phyloP scores from a whole-genome alignment of 1,284 basidiomycete species.

The Salmacisia buchloeana region DNA sequence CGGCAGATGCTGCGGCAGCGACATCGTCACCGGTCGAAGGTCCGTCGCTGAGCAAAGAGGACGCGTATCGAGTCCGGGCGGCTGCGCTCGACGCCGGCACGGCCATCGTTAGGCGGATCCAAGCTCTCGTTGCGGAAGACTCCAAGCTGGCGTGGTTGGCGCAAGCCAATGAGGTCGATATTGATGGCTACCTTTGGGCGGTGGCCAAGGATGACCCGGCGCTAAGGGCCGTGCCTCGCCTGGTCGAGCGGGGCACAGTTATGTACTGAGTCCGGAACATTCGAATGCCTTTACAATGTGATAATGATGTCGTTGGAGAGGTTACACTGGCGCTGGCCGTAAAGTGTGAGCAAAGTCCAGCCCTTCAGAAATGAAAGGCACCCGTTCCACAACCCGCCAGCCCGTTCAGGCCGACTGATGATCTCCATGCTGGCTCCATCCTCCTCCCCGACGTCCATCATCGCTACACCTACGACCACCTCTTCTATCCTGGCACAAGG shows the following conservation, averaged over 20 bases:
- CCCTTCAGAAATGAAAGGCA: too few relatives aligned
- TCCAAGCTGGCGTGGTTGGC: constrained; percentile 18
- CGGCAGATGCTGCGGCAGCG: neutral
- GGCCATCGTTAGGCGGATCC: constrained; percentile 24
- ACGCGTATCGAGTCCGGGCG: constrained; percentile 40
- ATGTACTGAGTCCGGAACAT: constrained; percentile 37
- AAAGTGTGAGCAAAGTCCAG: too few relatives aligned
- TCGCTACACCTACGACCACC: too few relatives aligned
- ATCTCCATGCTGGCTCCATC: too few relatives aligned
- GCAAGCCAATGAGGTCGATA: constrained; percentile 34
- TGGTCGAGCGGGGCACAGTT: constrained; percentile 27
- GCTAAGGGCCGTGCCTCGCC: constrained; percentile 33
- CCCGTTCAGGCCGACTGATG: too few relatives aligned
- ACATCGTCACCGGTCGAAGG: constrained; percentile 10
- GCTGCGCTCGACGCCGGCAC: constrained; percentile 31
- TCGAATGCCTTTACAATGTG: too few relatives aligned
- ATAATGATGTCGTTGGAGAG: too few relatives aligned
- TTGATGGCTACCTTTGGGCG: constrained; percentile 46
- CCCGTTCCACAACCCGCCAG: too few relatives aligned
- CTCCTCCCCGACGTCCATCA: too few relatives aligned
- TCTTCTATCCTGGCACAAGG: too few relatives aligned
- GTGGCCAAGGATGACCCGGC: constrained; percentile 33
- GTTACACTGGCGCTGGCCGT: too few relatives aligned
- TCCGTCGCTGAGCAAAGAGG: constrained; percentile 19
- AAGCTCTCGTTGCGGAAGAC: constrained; percentile 14